phyloP scores from a whole-genome alignment of 2,329 filamentous ascomycete species.

The Dactylellina drechsleri region DNA sequence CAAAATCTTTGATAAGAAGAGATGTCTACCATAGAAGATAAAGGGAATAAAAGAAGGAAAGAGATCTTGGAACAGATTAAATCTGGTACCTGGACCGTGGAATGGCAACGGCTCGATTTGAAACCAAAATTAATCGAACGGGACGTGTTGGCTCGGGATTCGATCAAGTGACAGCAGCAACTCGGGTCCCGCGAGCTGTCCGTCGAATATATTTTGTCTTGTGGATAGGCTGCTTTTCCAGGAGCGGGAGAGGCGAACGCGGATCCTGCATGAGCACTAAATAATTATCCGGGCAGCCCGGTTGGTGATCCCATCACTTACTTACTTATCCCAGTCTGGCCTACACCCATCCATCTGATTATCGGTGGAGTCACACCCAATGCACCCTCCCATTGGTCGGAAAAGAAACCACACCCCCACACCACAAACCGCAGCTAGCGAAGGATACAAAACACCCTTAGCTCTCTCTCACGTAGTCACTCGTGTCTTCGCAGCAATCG shows the following conservation, averaged over 20 bases:
- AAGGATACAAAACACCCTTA: slow-evolving; percentile 36
- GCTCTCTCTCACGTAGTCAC: background rate
- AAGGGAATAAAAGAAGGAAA: no score
- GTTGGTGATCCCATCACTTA: no score
- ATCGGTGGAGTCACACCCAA: slow-evolving; percentile 27
- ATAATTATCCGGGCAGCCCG: no score
- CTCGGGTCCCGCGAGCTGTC: slow-evolving; percentile 6
- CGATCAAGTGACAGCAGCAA: slow-evolving; percentile 38
- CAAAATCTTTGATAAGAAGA: no score
- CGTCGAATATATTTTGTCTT: background rate
- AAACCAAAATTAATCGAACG: background rate
- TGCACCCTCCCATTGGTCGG: slow-evolving; percentile 34
- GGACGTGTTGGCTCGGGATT: slow-evolving; percentile 54
- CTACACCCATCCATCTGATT: background rate
- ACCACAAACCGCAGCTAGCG: slow-evolving; percentile 29
- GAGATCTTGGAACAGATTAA: no score
- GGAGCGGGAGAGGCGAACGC: background rate
- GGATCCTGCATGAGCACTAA: slow-evolving; percentile 31
- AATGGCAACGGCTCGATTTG: no score
- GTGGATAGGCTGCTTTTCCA: no score
- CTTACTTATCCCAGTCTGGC: no score
- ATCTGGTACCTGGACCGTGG: no score
- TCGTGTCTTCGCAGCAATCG: background rate
- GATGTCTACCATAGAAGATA: no score
- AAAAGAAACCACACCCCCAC: slow-evolving; percentile 30